Percentiles rank a stretch among this genome's conserved stretches.
Conservation (phyloP, 1,284 basidiomycete species). For the Psilocybe mexicana region DNA sequence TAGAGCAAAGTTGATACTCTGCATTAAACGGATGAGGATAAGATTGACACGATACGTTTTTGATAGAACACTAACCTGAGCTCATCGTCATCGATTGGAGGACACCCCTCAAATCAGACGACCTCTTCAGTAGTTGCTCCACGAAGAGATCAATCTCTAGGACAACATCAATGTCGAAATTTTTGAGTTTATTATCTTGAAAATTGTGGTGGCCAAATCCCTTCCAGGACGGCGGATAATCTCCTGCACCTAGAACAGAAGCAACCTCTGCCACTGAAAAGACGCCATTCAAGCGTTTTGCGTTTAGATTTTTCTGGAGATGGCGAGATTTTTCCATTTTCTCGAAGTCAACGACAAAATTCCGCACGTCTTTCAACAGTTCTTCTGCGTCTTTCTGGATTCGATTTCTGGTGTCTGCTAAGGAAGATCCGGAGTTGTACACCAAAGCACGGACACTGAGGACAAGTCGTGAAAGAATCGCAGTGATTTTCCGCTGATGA, state of each 20-base stretch:
- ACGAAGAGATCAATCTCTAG: constrained; percentile 51
- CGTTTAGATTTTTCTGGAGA: constrained; percentile 29
- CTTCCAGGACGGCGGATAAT: constrained; percentile 68
- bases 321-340: constrained; percentile 45
- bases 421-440: constrained; percentile 66
- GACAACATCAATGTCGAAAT: constrained; percentile 53
- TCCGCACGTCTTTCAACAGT: constrained; percentile 69
- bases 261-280: constrained; percentile 68
- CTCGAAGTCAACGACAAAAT: constrained; percentile 75
- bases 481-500: constrained; percentile 75
- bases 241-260: constrained; percentile 71
- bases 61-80: constrained; percentile 38
- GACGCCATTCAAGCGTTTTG: constrained; percentile 63
- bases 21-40: constrained; percentile 27
- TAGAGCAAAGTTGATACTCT: constrained; percentile 33
- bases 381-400: constrained; percentile 80
- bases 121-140: constrained; percentile 48
- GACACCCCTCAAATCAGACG: constrained; percentile 41
- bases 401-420: constrained; percentile 65
- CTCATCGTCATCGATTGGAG: constrained; percentile 37
- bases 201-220: constrained; percentile 74
- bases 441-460: constrained; percentile 76
- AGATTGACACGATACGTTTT: not conserved
- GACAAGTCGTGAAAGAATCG: constrained; percentile 74
- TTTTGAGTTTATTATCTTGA: constrained; percentile 47